Evolutionary conservation across 805 yeast genomes (phyloP), one percentile per base, ranked within the genome.

Genomic region (Candida sakaeoensis): DNA sequence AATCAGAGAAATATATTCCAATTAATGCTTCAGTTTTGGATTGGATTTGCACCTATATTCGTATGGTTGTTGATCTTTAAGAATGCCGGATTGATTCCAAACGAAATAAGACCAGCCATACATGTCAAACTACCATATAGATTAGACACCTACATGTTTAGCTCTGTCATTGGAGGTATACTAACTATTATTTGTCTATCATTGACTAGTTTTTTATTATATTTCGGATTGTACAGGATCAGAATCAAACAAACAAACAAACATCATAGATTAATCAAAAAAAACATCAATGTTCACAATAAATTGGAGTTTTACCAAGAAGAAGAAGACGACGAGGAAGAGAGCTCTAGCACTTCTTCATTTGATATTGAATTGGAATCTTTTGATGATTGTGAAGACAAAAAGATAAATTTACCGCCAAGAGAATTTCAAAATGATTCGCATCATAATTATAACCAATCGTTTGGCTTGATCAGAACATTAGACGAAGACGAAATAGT

Each of bases 11-110:
- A 60, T 31, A 37, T 71, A 2, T 41, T 73, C 19, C 52, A 61
- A 3, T 50, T 78, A 3, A 53, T 65, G 1, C 38, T 73, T 28
- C 74, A 70, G 46, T 79, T 79, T 44, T 45, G 57, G 31, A 43
- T 68, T 33, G 77, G 76, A 53, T 80, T 80, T 54, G 54, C 68
- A 2, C 79, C 79, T 0, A 72, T 80, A 2, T 60, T 75, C 27
- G 48, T 70, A 15, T 80, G 85, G 85, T 58, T 80, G 30, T 41
- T 57, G 28, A 70, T 77, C 16, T 80, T 80, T 60, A 74, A 78
- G 53, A 70, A 79, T 50, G 85, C 85, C 1, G 79, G 78, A 2
- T 28, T 63, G 2, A 77, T 81, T 19, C 87, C 88, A 7, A 68
- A 61, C 19, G 59, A 58, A 4, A 64, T 71, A 47, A 63, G 87